These are phyloP conservation scores for Corinectria fuckeliana DNA, from an alignment of 2,329 filamentous ascomycete species.

Conservation along the genomic window DNA sequence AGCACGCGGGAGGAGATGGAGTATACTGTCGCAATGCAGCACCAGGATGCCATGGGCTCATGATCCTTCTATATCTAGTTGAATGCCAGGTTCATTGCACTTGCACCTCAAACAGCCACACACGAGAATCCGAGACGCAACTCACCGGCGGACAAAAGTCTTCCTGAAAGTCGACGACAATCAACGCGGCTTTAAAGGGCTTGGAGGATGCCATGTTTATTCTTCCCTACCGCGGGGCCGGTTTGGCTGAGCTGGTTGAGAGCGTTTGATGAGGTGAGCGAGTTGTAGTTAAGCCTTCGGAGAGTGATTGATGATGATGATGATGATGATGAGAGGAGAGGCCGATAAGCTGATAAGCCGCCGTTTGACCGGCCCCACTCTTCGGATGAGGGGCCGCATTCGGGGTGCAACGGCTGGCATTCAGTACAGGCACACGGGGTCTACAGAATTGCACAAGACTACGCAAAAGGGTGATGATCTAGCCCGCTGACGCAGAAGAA, in stretches of 20 bases:
- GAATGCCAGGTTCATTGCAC: neutral
- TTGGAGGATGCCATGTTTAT: neutral
- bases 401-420: neutral
- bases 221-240: neutral
- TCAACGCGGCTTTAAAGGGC: conserved; percentile 57
- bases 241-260: neutral
- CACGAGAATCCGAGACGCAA: conserved; percentile 20
- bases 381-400: neutral
- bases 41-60: too few species aligned
- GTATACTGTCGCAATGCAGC: too few species aligned
- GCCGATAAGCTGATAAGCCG: conserved; percentile 10
- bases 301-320: too few species aligned
- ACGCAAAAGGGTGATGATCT: neutral
- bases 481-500: neutral
- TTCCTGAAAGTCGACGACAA: conserved; percentile 90
- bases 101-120: neutral
- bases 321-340: neutral
- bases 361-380: neutral
- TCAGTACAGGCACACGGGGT: neutral
- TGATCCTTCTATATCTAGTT: too few species aligned
- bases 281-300: neutral
- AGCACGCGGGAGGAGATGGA: too few species aligned
- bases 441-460: neutral
- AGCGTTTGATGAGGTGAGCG: neutral
- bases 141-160: conserved; percentile 92